A percentile compares a stretch with the other conserved stretches of the same genome.
phyloP scores from a whole-genome alignment of 2,329 filamentous ascomycete genomes.

The Exophiala lecanii-corni region DNA sequence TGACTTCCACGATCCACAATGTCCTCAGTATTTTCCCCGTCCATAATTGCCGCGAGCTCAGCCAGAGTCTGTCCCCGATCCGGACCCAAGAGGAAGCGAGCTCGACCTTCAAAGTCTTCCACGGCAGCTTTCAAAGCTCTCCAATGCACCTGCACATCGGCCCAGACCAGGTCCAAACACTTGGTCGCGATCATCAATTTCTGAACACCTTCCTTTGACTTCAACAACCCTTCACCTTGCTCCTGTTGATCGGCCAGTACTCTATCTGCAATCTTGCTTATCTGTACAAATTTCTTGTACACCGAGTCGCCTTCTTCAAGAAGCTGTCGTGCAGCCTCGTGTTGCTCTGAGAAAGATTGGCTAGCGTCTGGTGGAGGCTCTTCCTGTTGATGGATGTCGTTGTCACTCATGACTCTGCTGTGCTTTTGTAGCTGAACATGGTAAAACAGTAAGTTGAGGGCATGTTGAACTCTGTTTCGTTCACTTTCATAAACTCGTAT shows the following conservation, averaged over 20 bases:
- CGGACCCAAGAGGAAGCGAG: no score
- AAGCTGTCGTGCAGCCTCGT: background rate
- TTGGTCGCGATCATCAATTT: constrained; percentile 13
- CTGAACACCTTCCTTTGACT: constrained; percentile 1
- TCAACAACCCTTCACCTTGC: constrained; percentile 1
- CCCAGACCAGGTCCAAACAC: constrained; percentile 12
- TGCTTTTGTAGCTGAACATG: background rate
- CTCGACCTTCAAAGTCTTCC: background rate
- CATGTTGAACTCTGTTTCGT: background rate
- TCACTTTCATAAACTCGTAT: background rate
- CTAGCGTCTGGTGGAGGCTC: background rate
- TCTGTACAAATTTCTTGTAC: constrained; percentile 6
- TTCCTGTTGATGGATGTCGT: background rate
- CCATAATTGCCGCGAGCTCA: background rate
- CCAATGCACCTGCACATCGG: constrained; percentile 4
- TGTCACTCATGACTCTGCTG: background rate
- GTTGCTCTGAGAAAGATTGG: background rate
- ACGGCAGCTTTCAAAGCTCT: constrained; percentile 2
- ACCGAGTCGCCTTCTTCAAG: constrained; percentile 1
- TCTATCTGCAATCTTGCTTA: constrained; percentile 7
- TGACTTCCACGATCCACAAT: no score
- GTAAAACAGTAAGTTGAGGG: background rate
- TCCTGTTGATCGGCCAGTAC: constrained; percentile 10
- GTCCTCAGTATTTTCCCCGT: no score
- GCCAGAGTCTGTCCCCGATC: no score